phyloP scores from a whole-genome alignment of 2,329 filamentous ascomycete genomes.

The Grosmannia huntii region DNA sequence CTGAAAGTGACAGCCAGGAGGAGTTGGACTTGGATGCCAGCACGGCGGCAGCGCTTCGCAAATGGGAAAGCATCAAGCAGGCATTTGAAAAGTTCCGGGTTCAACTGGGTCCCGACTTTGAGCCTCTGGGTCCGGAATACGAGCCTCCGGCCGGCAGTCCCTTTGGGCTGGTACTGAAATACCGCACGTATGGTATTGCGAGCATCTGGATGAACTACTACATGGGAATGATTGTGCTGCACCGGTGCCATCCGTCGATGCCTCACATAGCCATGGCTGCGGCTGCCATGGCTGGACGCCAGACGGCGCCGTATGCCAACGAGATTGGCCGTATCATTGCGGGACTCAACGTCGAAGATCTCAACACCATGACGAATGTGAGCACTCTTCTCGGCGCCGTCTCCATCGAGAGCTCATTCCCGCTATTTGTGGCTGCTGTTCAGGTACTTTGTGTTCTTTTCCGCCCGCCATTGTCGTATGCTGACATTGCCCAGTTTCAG shows the following conservation, averaged over 20 bases:
- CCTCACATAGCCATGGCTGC: slow-evolving; percentile 83
- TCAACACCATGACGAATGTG: slow-evolving; percentile 40
- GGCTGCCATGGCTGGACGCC: slow-evolving; percentile 60
- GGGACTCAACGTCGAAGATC: slow-evolving; percentile 49
- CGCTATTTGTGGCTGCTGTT: slow-evolving; percentile 76
- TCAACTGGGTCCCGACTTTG: slow-evolving; percentile 62
- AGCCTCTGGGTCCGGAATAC: slow-evolving; percentile 58
- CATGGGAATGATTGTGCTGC: slow-evolving; percentile 70
- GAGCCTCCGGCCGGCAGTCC: slow-evolving; percentile 51
- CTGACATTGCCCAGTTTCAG: slow-evolving; percentile 42
- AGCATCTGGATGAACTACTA: slow-evolving; percentile 82
- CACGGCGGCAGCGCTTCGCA: slow-evolving; percentile 55
- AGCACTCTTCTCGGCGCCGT: slow-evolving; percentile 70
- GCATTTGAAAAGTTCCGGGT: slow-evolving; percentile 56
- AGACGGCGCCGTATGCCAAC: slow-evolving; percentile 59
- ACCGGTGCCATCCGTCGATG: slow-evolving; percentile 78
- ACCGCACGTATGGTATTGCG: slow-evolving; percentile 76
- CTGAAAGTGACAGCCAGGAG: slow-evolving; percentile 30
- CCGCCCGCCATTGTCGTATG: neutral
- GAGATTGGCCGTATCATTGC: slow-evolving; percentile 70
- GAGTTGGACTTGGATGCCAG: slow-evolving; percentile 49
- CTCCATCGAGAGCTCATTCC: slow-evolving; percentile 69
- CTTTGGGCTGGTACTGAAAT: slow-evolving; percentile 71
- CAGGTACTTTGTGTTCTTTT: slow-evolving; percentile 32
- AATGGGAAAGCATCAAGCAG: slow-evolving; percentile 65